Evolutionary conservation across 1,139 yeast genomes (phyloP), one percentile per base, ranked within the genome.

Genomic region (Diutina mesorugosa): DNA sequence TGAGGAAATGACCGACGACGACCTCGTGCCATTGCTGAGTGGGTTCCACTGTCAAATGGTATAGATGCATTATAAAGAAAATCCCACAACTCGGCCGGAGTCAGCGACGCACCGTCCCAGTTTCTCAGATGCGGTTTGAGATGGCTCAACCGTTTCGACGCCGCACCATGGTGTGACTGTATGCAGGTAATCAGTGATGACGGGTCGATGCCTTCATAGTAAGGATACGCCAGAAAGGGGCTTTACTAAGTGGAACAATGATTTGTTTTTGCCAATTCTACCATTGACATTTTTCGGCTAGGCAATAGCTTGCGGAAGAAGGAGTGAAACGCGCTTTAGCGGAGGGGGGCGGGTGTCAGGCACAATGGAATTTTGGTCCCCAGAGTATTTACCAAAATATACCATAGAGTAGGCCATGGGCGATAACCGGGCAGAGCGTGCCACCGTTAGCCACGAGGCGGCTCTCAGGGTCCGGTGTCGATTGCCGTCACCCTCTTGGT

Each of bases 1-100:
- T 87, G 1, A 79, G 69, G 66, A 90, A 90, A 61, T 79, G 81
- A 1, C 97, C 97, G 3, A 81, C 74, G 12, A 85, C 72, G 1
- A 91, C 76, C 51, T 71, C 68, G 16, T 76, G 68, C 6, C 83
- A 74, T 54, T 83, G 75, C 6, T 83, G 67, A 8, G 90, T 84
- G 32, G 72, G 74, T 61, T 77, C 77, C 41, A 90, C 71, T 4
- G 96, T 86, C 59, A 86, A 73, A 62, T 88, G 79, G 68, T 89
- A 90, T 48, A 90, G 73, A 59, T 72, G 53, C 53, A 50, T 50
- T 28, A 10, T 21, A 21, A 21, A 21, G 26, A 21, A 21, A 21
- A 21, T 2, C 26, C 26, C 26, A 21, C 26, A 21, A 21, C 26
- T 21, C 26, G 26, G 26, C 26, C 26, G 26, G 26, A 21, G 26